Evolutionary conservation across 768 basidiomycete species (phyloP).

Genomic region (Suillus weaverae): DNA sequence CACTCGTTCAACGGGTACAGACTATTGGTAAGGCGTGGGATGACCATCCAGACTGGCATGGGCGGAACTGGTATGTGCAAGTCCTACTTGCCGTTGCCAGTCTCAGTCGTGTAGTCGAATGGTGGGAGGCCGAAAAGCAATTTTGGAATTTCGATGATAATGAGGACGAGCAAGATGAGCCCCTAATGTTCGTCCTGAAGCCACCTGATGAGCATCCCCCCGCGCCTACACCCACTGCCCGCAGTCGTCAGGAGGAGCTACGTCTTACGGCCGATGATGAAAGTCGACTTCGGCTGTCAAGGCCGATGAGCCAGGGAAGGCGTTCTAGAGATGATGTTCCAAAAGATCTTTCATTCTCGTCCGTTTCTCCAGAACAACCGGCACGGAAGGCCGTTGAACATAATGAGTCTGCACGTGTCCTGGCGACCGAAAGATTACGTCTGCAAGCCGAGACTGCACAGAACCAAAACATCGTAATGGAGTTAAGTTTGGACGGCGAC

Average conservation of each 20-base stretch:
- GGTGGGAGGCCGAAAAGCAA: constrained; percentile 99
- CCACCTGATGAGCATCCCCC: constrained; percentile 64
- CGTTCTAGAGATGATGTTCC: constrained; percentile 59
- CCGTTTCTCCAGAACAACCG: constrained; percentile 37
- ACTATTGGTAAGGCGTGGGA: constrained; percentile 95
- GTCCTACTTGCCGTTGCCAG: constrained; percentile 94
- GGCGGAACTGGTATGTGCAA: constrained; percentile 97
- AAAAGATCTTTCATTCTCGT: constrained; percentile 45
- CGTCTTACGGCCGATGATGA: constrained; percentile 36
- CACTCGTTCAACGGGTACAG: constrained; percentile 88
- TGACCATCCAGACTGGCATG: constrained; percentile 97
- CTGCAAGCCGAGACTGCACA: constrained; percentile 93
- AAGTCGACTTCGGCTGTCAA: constrained; percentile 45
- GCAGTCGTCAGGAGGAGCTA: constrained; percentile 35
- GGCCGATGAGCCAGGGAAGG: constrained; percentile 51
- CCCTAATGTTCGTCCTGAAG: constrained; percentile 91
- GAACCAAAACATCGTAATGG: constrained; percentile 94
- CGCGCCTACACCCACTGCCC: constrained; percentile 41
- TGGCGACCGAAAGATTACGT: constrained; percentile 85
- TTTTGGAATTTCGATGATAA: constrained; percentile 99
- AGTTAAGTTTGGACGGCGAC: constrained; percentile 91
- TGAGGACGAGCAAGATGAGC: constrained; percentile 87
- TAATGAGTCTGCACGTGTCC: constrained; percentile 76
- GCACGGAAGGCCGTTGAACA: constrained; percentile 52
- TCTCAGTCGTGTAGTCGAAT: constrained; percentile 94